Conservation (phyloP, 345 rosid species). For the Conringia planisiliqua region DNA sequence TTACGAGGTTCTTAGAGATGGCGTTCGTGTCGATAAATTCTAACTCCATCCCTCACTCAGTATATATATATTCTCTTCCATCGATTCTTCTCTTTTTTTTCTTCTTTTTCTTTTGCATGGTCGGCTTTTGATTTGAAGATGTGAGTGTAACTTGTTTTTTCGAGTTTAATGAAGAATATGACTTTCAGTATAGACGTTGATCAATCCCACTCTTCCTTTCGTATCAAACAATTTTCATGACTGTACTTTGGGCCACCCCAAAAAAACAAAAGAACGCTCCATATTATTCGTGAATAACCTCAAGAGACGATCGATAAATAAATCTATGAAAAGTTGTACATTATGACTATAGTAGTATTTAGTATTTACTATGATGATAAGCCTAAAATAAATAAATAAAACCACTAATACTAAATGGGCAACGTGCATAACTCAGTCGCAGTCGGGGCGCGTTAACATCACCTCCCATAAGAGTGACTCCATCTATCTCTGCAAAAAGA, state of each 20-base stretch:
- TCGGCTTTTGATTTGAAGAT: neutral
- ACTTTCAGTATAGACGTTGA: neutral
- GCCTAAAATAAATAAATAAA: neutral
- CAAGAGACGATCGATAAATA: neutral
- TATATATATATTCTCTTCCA: neutral
- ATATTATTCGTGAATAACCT: too few species aligned
- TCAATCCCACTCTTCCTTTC: neutral
- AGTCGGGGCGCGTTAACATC: neutral
- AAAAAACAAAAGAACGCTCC: too few species aligned
- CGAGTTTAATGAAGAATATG: neutral
- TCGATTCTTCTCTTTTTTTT: neutral
- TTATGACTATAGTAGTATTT: neutral
- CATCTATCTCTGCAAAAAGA: neutral
- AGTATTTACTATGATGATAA: neutral
- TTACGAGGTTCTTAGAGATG: slow-evolving; percentile 79
- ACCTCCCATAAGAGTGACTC: neutral
- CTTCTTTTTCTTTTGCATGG: neutral
- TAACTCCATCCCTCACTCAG: slow-evolving; percentile 26
- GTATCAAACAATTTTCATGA: neutral
- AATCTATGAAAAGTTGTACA: too few species aligned
- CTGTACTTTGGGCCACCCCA: too few species aligned
- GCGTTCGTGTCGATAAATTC: slow-evolving; percentile 66
- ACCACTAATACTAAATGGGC: neutral
- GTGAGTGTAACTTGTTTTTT: neutral
- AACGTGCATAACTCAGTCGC: neutral